These are phyloP conservation scores for Neonectria neomacrospora DNA, from an alignment of 2,329 filamentous ascomycete species.

Conservation along the genomic window DNA sequence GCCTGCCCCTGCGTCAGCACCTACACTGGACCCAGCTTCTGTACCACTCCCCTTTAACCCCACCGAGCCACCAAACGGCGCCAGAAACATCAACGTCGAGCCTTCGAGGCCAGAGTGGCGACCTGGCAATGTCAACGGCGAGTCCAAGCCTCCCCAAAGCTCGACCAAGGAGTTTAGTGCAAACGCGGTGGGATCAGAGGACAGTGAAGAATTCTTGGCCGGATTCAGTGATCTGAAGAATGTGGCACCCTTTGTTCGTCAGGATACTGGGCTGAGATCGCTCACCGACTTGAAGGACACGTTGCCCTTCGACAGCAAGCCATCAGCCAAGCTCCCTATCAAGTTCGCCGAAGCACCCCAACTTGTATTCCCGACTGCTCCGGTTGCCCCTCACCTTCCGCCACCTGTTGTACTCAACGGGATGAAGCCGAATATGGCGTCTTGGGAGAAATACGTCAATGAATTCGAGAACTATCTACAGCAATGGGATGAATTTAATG, in stretches of 20 bases:
- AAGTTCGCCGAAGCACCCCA: constrained; percentile 48
- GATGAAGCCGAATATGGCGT: constrained; percentile 54
- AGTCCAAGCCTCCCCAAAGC: constrained; percentile 39
- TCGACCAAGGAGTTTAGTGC: constrained; percentile 43
- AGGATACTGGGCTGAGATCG: constrained; percentile 62
- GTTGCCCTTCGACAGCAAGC: constrained; percentile 66
- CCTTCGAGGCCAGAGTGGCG: constrained; percentile 70
- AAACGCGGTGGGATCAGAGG: constrained; percentile 63
- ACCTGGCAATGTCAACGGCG: constrained; percentile 56
- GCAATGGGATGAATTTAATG: constrained; percentile 62
- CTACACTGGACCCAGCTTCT: constrained; percentile 26
- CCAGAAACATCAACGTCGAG: constrained; percentile 67
- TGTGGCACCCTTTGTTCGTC: constrained; percentile 63
- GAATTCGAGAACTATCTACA: constrained; percentile 66
- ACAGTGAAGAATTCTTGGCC: constrained; percentile 65
- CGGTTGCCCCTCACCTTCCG: constrained; percentile 61
- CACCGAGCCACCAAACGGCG: constrained; percentile 39
- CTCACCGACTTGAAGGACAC: constrained; percentile 66
- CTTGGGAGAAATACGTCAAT: constrained; percentile 63
- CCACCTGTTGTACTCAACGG: constrained; percentile 55
- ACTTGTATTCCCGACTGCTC: constrained; percentile 60
- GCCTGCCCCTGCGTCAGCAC: neutral
- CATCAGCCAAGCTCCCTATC: constrained; percentile 56
- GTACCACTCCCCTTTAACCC: constrained; percentile 31
- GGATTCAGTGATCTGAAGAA: constrained; percentile 67